A percentile compares a stretch with the other conserved stretches of the same genome.
phyloP scores from a whole-genome alignment of 2,329 filamentous ascomycete species.

The Hysterium pulicare region DNA sequence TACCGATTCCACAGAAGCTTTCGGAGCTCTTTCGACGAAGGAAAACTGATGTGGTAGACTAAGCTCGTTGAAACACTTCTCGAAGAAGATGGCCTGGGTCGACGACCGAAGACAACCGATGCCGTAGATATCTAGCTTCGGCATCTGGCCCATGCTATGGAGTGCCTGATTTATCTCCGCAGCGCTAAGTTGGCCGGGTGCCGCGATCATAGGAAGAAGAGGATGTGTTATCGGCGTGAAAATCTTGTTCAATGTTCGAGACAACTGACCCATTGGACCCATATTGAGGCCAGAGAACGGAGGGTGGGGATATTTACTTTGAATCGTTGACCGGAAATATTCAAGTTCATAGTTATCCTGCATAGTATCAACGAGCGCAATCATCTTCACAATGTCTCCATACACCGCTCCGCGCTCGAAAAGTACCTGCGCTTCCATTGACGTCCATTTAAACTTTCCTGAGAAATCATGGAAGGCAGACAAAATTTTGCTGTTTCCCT shows the following conservation, averaged over 20 bases:
- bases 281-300: slow-evolving; percentile 83
- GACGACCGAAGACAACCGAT: slow-evolving; percentile 71
- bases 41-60: slow-evolving; percentile 81
- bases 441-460: slow-evolving; percentile 79
- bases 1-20: slow-evolving; percentile 66
- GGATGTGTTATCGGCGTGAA: slow-evolving; percentile 88
- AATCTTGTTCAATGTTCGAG: slow-evolving; percentile 76
- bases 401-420: slow-evolving; percentile 71
- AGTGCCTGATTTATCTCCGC: slow-evolving; percentile 80
- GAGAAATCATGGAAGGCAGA: slow-evolving; percentile 92
- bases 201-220: slow-evolving; percentile 76
- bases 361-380: slow-evolving; percentile 74
- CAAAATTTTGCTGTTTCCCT: slow-evolving; percentile 79
- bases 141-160: slow-evolving; percentile 74
- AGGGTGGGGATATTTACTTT: slow-evolving; percentile 65
- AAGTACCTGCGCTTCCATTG: slow-evolving; percentile 65
- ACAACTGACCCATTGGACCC: slow-evolving; percentile 81
- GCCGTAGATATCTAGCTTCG: slow-evolving; percentile 75
- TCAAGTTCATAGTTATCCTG: slow-evolving; percentile 89
- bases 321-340: slow-evolving; percentile 78
- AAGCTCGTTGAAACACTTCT: slow-evolving; percentile 61
- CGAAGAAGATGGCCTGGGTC: slow-evolving; percentile 79
- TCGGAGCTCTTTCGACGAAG: slow-evolving; percentile 67
- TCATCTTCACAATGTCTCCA: slow-evolving; percentile 88
- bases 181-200: slow-evolving; percentile 79